A percentile compares a stretch with the other conserved stretches of the same genome.
phyloP scores from a whole-genome alignment of 1,284 basidiomycete genomes.

The Mycosarcoma mackinlayi region DNA sequence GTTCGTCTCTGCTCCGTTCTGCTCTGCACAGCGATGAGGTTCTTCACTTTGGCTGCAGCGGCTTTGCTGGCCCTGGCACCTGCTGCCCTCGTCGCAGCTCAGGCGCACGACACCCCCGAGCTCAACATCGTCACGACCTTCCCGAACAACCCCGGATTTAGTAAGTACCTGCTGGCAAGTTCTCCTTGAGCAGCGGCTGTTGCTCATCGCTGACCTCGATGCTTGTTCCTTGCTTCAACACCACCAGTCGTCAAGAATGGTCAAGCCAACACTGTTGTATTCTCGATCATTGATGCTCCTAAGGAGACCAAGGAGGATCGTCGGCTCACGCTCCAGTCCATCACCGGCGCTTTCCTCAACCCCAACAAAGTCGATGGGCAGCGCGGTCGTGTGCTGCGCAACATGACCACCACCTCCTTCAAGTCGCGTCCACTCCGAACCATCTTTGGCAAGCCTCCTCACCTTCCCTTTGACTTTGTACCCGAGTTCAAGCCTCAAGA shows the following conservation, averaged over 20 bases:
- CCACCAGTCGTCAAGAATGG: conserved; percentile 63
- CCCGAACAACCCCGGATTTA: conserved; percentile 63
- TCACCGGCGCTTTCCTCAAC: conserved; percentile 67
- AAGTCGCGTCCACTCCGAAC: conserved; percentile 57
- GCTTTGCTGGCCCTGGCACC: conserved; percentile 39
- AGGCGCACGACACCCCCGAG: conserved; percentile 60
- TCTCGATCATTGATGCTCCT: conserved; percentile 57
- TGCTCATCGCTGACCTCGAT: conserved; percentile 4
- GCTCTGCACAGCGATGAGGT: conserved; percentile 23
- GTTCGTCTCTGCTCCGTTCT: too few relatives aligned
- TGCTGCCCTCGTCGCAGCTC: conserved; percentile 41
- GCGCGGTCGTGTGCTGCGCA: conserved; percentile 60
- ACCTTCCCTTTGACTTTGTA: conserved; percentile 65
- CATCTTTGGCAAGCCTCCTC: conserved; percentile 53
- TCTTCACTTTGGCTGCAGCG: conserved; percentile 34
- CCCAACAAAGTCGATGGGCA: conserved; percentile 60
- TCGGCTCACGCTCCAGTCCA: conserved; percentile 55
- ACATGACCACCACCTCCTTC: conserved; percentile 65
- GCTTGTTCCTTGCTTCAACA: background rate
- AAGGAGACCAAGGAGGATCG: conserved; percentile 59
- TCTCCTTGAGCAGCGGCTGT: background rate
- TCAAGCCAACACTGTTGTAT: conserved; percentile 65
- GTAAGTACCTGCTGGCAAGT: too few relatives aligned
- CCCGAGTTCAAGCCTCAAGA: conserved; percentile 67
- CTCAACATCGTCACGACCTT: conserved; percentile 63